Evolutionary conservation across 352 stramenopile genomes (phyloP).

Genomic region (Phytophthora vignae): DNA sequence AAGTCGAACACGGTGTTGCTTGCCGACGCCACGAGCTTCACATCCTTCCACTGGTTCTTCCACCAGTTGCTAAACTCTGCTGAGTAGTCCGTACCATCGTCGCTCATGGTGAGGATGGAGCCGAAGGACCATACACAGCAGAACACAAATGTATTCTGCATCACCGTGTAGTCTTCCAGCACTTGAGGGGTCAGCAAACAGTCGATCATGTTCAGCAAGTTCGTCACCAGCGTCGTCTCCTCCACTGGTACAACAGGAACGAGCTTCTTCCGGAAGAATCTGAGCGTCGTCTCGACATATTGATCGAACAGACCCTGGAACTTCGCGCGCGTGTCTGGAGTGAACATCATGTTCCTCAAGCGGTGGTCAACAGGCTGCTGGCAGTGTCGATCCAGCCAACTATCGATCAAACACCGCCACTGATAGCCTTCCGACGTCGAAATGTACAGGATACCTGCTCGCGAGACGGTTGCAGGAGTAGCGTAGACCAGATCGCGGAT

Average conservation of each 20-base stretch:
- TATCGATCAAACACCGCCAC: constrained; percentile 95
- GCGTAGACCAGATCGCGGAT: constrained; percentile 96
- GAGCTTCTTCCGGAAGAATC: constrained; percentile 95
- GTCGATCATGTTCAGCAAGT: constrained; percentile 96
- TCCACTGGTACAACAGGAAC: constrained; percentile 93
- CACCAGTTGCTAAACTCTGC: constrained; percentile 96
- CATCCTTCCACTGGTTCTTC: constrained; percentile 95
- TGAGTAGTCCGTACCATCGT: constrained; percentile 96
- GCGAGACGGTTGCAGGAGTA: constrained; percentile 95
- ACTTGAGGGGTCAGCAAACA: constrained; percentile 86
- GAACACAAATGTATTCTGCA: constrained; percentile 96
- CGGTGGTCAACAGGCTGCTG: constrained; percentile 71
- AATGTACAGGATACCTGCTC: constrained; percentile 97
- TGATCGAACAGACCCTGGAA: constrained; percentile 92
- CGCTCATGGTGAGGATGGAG: constrained; percentile 91
- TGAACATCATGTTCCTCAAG: constrained; percentile 81
- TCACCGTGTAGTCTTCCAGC: constrained; percentile 78
- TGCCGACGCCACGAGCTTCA: constrained; percentile 93
- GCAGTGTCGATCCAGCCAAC: constrained; percentile 89
- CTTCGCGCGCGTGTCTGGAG: constrained; percentile 74
- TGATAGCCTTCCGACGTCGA: constrained; percentile 95
- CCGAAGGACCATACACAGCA: constrained; percentile 96
- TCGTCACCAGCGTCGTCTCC: constrained; percentile 94
- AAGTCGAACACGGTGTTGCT: constrained; percentile 98
- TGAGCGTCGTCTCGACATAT: constrained; percentile 93